Evolutionary conservation across 1,284 basidiomycete species (phyloP), one percentile per base, ranked within the genome.

Genomic region (Ceratobasidium papillatum): DNA sequence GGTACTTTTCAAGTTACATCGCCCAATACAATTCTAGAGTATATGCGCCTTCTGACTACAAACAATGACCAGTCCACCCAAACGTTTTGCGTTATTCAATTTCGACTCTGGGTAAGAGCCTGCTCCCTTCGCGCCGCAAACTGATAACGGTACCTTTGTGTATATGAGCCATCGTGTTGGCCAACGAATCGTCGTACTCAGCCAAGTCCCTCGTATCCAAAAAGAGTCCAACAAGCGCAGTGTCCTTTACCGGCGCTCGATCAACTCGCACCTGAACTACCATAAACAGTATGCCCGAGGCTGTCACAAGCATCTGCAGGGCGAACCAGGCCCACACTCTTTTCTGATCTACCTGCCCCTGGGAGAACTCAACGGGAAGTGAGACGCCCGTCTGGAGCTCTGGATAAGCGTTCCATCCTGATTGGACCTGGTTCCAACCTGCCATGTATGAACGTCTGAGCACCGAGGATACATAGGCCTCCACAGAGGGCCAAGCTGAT

Each of bases 281-380:
- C 11, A 64, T n/a, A 30, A 47, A 64, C 17, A 43, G 36, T 30
- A 64, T 64, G 8, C 62, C 62, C 36, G 62, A 47, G 41, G 41
- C 43, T 19, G 41, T 64, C 1, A 64, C 62, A 17, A 49, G 12
- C 27, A 49, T 49, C 43, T 64, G 62, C 62, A 64, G 30, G 38
- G 62, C 62, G 25, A 64, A 49, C 62, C 45, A 64, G 45, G 22
- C 17, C 45, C 62, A 64, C 36, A 49, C 62, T 27, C 61, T 11
- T 17, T 27, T 14, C 7, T 25, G 9, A 63, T 43, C 38, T 11
- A 63, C 62, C 41, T 22, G 22, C 19, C 62, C 62, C 36, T 32
- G 62, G 36, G 41, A 64, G 17, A 49, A 38, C 25, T 38, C 27
- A 38, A 64, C 27, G 5, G 62, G 62, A 3, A 64, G 62, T 9